Conservation (phyloP, 1,284 basidiomycete species). For the Rhodotorula sp. region DNA sequence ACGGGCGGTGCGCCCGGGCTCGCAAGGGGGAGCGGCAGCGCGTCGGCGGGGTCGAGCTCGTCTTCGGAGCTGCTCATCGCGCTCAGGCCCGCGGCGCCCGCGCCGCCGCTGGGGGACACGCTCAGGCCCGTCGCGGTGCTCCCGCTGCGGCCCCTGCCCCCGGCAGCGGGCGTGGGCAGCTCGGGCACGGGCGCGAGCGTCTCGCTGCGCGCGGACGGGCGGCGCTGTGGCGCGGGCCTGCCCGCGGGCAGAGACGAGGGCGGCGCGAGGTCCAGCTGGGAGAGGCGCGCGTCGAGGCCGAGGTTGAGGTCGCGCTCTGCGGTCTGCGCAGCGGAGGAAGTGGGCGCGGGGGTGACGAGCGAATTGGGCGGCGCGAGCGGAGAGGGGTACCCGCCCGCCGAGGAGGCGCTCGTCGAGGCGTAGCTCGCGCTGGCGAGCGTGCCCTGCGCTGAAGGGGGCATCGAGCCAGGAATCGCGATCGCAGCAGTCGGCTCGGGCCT, state of each 20-base stretch:
- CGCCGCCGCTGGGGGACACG: not conserved
- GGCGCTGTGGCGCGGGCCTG: not conserved
- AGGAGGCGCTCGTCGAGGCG: conserved; percentile 3
- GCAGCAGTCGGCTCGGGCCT: not conserved
- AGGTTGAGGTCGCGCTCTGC: too few relatives aligned
- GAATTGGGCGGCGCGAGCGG: conserved; percentile 8
- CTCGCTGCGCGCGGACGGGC: not conserved
- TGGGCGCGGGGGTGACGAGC: not conserved
- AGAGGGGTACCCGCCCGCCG: not conserved
- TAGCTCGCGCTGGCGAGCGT: conserved; percentile 16
- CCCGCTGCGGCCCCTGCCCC: not conserved
- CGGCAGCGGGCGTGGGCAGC: not conserved
- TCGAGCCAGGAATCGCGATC: conserved; percentile 8
- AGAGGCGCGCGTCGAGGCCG: conserved; percentile 8
- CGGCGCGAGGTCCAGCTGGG: conserved; percentile 2
- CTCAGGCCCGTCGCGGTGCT: not conserved
- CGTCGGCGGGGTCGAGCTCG: conserved; percentile 21
- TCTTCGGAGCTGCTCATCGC: conserved; percentile 53
- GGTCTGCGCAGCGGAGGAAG: too few relatives aligned
- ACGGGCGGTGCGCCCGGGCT: not conserved
- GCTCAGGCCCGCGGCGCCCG: not conserved
- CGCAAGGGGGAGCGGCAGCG: not conserved
- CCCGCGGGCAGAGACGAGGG: not conserved
- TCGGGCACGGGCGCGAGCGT: not conserved
- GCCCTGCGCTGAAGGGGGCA: not conserved